Evolutionary conservation across 371 early-diverging fungal species (phyloP).

Genomic region (Mucor irregularis): DNA sequence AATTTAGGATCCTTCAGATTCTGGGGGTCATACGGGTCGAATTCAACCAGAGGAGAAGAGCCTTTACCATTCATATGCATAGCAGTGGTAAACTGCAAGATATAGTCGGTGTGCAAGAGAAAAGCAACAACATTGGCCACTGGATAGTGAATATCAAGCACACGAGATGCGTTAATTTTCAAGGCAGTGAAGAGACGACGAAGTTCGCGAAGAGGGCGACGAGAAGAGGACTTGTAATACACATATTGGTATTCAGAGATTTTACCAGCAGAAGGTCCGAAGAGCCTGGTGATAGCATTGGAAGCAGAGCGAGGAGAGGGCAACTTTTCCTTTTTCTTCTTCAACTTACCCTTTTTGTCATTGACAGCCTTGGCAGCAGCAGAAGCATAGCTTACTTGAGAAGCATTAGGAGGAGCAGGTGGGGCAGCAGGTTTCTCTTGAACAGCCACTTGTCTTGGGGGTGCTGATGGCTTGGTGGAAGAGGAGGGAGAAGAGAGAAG

Average conservation of each 20-base stretch:
- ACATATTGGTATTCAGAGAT: neutral
- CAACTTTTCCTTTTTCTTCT: neutral
- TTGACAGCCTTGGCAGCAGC: neutral
- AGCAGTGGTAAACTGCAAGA: neutral
- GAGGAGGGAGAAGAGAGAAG: neutral
- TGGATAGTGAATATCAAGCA: constrained; percentile 3
- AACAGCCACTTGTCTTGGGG: too few relatives aligned
- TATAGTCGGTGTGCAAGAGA: neutral
- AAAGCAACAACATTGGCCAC: neutral
- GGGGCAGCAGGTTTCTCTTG: neutral
- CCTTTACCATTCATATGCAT: neutral
- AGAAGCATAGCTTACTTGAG: neutral
- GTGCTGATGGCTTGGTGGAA: too few relatives aligned
- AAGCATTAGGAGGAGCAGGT: neutral
- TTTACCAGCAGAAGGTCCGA: neutral
- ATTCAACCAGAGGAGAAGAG: neutral
- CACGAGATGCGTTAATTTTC: neutral
- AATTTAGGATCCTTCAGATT: neutral
- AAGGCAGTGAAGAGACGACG: neutral
- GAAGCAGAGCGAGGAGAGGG: neutral
- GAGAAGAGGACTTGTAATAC: neutral
- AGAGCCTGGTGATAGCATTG: neutral
- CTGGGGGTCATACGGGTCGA: neutral
- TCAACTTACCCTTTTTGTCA: neutral
- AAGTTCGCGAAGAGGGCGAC: neutral